These are phyloP conservation scores for Euphorbia celastroides DNA, from an alignment of 441 rosid genomes.

Conservation along the genomic window DNA sequence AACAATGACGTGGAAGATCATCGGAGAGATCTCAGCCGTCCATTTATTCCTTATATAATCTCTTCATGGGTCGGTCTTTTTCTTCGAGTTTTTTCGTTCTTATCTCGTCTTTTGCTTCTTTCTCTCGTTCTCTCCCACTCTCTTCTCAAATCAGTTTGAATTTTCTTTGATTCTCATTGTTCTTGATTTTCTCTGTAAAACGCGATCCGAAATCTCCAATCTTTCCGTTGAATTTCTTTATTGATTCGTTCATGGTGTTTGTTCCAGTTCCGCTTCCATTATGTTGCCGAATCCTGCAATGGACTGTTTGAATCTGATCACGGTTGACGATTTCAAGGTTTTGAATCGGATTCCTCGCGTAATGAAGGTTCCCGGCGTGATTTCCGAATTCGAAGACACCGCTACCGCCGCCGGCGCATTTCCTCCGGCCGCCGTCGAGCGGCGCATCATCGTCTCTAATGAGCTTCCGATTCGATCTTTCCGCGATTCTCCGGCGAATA, in stretches of 20 bases:
- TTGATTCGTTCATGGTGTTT: conserved; percentile 1
- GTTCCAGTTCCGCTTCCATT: not conserved
- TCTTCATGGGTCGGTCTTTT: not conserved
- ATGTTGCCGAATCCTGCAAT: conserved; percentile 53
- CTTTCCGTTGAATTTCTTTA: not conserved
- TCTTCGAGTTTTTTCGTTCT: conserved; percentile 30
- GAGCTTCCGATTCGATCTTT: conserved; percentile 51
- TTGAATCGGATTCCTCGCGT: conserved; percentile 49
- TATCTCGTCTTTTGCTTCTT: not conserved
- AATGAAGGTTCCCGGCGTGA: conserved; percentile 42
- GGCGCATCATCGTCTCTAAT: conserved; percentile 59
- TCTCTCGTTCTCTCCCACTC: not conserved
- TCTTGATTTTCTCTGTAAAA: conserved; percentile 3
- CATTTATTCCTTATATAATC: conserved; percentile 6
- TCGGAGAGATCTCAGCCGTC: conserved; percentile 27
- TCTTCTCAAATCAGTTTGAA: conserved; percentile 9
- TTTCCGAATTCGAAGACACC: conserved; percentile 25
- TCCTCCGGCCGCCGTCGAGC: conserved; percentile 13
- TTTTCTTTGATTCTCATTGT: conserved; percentile 10
- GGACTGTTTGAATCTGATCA: conserved; percentile 47
- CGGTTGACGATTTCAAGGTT: conserved; percentile 51
- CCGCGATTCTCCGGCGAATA: conserved; percentile 25
- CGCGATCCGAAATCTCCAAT: not conserved
- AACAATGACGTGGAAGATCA: not conserved
- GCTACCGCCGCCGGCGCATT: conserved; percentile 4